Evolutionary conservation across 768 basidiomycete species (phyloP), one percentile per base, ranked within the genome.

Genomic region (Mycena maculata): DNA sequence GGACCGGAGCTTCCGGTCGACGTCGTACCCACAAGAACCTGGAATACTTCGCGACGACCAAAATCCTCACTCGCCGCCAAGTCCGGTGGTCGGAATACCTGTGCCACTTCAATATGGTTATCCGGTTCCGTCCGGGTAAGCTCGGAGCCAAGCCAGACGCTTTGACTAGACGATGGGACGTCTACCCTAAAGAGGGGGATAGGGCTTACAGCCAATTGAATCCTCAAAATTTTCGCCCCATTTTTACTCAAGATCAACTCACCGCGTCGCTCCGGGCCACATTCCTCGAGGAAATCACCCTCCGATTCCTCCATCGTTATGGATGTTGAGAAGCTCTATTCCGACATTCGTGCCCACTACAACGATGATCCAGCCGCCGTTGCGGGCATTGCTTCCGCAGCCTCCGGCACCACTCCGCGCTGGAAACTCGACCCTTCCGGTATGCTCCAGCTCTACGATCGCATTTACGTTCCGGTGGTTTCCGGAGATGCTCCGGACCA

Each of bases 11-110:
- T 31, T n/a, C 69, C 74, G 2, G 58, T 79, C 53, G 39, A 72
- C 22, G 70, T 81, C 33, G 54, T 78, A 9, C 82, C 68, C 80
- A 82, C 72, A 79, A 79, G 44, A 81, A 79, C 69, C 76, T 81
- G 4, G 72, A 80, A 59, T 81, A 80, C 64, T 82, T 81, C 69
- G 55, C 66, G n/a, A 76, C 73, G 0, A 63, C 76, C 2, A 69
- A 75, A 31, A 58, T 74, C 5, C 76, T 83, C 10, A 81, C 62
- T 28, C 73, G 74, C 0, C 71, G 78, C 15, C 84, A 82, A 74
- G 80, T 76, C 6, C 72, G 78, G 6, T 84, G 81, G 81, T 69
- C 71, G 15, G 60, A 76, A 38, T 68, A 50, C 41, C 70, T 82
- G 23, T 73, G 70, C 11, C 63, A 71, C 4, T 78, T 76, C 60